Base-by-base conservation (phyloP, 2,329 filamentous ascomycete genomes). In the Colletotrichum navitas region DNA sequence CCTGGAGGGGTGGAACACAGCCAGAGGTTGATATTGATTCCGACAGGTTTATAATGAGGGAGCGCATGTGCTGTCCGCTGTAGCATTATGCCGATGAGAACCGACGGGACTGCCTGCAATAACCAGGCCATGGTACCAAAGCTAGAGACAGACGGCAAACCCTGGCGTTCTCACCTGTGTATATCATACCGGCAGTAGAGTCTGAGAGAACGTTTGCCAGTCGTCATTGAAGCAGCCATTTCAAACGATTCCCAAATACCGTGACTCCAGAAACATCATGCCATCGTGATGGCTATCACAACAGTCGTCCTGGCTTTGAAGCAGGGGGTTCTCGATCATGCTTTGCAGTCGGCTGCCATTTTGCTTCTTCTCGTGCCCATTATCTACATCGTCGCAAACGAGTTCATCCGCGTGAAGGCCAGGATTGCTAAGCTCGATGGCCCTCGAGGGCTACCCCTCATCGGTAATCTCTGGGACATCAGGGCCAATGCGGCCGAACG, bases 401-500 rank as follows among this genome's bases (percentile, higher is more conserved):
- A 88, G 71, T 77, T 86, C n/a, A 76, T 85, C 58, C 85, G 86
- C 52, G 73, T 75, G 65, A 77, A 78, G 68, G 83, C 82, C 16
- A 82, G 86, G 11, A 82, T 89, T 29, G 78, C 80, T 3, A 82
- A 82, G 3, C 79, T 89, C 45, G 79, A 80, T 8, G 87, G 87
- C 0, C 87, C 87, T 0, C 74, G 77, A 0, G 87, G 87, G 0
- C 74, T 88, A 14, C 87, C 87, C 0, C 66, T 90, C 49, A 85
- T 90, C 52, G 88, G 87, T 14, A 89, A 89, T 63, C 76, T 90
- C 16, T 84, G 81, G 71, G 85, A 89, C 47, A 89, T 89, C 39
- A 83, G 86, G 5, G 79, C 81, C 62, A 87, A 89, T 71, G 87
- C 88, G 0, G 85, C 88, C 0, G 86, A 89, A 68, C 85, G 88